phyloP scores from a whole-genome alignment of 768 basidiomycete genomes.

The Leucocoprinus leucothites region DNA sequence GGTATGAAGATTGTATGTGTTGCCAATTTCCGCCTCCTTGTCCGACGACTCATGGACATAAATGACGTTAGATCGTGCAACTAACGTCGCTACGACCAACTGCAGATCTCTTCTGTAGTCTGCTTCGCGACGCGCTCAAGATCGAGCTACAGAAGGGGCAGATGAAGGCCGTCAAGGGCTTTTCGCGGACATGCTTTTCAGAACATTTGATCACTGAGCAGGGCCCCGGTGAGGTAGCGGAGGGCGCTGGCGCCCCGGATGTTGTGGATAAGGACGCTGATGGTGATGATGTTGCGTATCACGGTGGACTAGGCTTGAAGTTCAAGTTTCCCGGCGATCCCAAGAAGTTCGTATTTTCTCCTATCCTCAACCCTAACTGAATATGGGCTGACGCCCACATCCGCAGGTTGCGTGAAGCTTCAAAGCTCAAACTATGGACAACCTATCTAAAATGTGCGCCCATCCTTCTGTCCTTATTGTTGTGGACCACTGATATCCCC shows the following conservation, averaged over 20 bases:
- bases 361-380: not conserved
- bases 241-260: conserved; percentile 52
- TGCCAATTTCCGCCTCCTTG: not conserved
- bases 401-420: conserved; percentile 77
- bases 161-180: conserved; percentile 91
- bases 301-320: conserved; percentile 74
- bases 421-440: conserved; percentile 95
- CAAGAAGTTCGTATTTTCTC: conserved; percentile 61
- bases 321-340: conserved; percentile 93
- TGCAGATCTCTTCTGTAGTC: conserved; percentile 88
- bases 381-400: not conserved
- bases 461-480: not conserved
- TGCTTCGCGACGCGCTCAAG: conserved; percentile 87
- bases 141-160: conserved; percentile 83
- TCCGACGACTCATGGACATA: conserved; percentile 7
- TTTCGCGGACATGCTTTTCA: conserved; percentile 91
- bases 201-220: conserved; percentile 74
- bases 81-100: conserved; percentile 90
- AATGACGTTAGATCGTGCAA: conserved; percentile 69
- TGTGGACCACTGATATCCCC: conserved; percentile 7
- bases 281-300: conserved; percentile 53
- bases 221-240: conserved; percentile 53
- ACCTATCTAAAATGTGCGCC: conserved; percentile 74
- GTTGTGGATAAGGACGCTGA: conserved; percentile 59
- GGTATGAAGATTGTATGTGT: conserved; percentile 82